A percentile compares a stretch with the other conserved stretches of the same genome.
phyloP scores from a whole-genome alignment of 352 stramenopile genomes.

The Globisporangium spinosum region DNA sequence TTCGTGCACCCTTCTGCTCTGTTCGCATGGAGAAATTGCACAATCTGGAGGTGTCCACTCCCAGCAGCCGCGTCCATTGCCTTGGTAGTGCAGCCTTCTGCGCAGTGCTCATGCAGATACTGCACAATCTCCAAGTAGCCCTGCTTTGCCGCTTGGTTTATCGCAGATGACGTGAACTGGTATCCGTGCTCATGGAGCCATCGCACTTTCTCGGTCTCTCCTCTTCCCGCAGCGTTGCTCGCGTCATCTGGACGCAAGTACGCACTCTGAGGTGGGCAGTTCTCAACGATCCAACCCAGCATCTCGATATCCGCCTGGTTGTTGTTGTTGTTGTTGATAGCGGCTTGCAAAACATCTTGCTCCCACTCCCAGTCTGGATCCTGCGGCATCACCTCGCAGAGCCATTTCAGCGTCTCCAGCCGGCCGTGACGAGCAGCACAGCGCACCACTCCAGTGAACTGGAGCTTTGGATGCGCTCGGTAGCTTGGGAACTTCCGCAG shows the following conservation, averaged over 20 bases:
- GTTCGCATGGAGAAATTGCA: background rate
- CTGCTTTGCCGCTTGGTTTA: conserved; percentile 3
- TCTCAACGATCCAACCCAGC: conserved; percentile 3
- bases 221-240: background rate
- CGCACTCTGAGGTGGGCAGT: background rate
- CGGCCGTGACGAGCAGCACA: background rate
- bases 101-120: background rate
- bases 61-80: conserved; percentile 4
- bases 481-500: conserved; percentile 4
- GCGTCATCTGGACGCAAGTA: background rate
- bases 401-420: background rate
- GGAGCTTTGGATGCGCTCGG: background rate
- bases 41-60: background rate
- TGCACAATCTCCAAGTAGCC: conserved; percentile 1
- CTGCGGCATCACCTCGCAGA: conserved; percentile 1
- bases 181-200: conserved; percentile 8
- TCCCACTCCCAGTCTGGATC: conserved; percentile 5
- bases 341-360: conserved; percentile 2
- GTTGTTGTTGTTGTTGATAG: background rate
- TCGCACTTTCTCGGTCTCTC: background rate
- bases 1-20: conserved; percentile 1
- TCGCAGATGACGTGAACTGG: background rate
- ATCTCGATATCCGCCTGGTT: background rate
- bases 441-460: background rate
- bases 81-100: conserved; percentile 4